Evolutionary conservation across 2,329 filamentous ascomycete species (phyloP).

Genomic region (Pseudogymnoascus sp.): DNA sequence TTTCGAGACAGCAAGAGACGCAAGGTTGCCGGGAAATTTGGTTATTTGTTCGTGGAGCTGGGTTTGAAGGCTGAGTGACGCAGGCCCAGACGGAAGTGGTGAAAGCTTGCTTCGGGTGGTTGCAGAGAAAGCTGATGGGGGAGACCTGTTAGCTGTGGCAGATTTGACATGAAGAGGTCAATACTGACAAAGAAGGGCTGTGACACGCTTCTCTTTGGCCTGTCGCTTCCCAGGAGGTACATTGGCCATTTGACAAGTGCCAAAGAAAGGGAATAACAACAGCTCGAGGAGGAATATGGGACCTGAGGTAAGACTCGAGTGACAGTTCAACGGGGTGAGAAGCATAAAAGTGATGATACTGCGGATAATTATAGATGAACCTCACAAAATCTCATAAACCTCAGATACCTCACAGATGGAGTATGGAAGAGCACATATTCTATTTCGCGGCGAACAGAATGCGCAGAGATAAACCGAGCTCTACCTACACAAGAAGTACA

Average conservation of each 20-base stretch:
- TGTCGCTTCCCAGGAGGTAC: slow-evolving; percentile 11
- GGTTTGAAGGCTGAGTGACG: slow-evolving; percentile 30
- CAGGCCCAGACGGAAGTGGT: slow-evolving; percentile 13
- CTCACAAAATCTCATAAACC: slow-evolving; percentile 11
- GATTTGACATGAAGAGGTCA: background rate
- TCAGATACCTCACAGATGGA: slow-evolving; percentile 13
- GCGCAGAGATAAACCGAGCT: slow-evolving; percentile 16
- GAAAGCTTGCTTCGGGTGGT: slow-evolving; percentile 23
- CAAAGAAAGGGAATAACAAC: background rate
- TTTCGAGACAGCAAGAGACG: slow-evolving; percentile 25
- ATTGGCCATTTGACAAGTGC: background rate
- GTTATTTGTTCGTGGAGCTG: slow-evolving; percentile 36
- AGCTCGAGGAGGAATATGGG: background rate
- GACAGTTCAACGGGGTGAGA: background rate
- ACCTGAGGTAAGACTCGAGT: background rate
- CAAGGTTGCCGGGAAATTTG: slow-evolving; percentile 28
- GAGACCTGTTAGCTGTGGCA: slow-evolving; percentile 16
- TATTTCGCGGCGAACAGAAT: slow-evolving; percentile 19
- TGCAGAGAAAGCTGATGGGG: slow-evolving; percentile 24
- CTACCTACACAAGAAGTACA: slow-evolving; percentile 15
- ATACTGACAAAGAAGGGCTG: slow-evolving; percentile 27
- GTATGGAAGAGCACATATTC: slow-evolving; percentile 10
- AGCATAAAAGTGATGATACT: background rate
- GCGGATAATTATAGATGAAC: background rate
- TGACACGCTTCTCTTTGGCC: slow-evolving; percentile 29